A percentile compares a stretch with the other conserved stretches of the same genome.
Conservation (phyloP, 306 rosid genomes). For the Castanospermum australe region DNA sequence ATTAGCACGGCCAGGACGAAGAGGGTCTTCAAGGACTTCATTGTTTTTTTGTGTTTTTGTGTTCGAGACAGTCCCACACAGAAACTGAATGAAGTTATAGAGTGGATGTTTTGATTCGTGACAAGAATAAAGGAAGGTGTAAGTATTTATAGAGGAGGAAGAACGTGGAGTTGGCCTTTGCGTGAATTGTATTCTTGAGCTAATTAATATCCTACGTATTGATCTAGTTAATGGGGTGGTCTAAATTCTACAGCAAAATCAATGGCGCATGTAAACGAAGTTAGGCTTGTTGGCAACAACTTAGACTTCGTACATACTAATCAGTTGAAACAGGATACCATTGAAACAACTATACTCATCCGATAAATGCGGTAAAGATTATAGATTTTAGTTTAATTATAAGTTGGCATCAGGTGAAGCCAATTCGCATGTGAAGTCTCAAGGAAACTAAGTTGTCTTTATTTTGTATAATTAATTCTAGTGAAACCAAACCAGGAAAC, state of each 20-base stretch:
- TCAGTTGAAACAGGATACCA: too few species aligned
- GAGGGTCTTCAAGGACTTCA: conserved; percentile 24
- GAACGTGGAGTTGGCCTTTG: too few species aligned
- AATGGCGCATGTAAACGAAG: neutral
- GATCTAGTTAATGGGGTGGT: conserved; percentile 30
- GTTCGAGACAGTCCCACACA: too few species aligned
- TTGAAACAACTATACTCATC: too few species aligned
- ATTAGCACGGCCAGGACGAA: conserved; percentile 27
- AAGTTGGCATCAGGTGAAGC: too few species aligned
- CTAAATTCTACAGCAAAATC: conserved; percentile 27
- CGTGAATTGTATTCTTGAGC: neutral
- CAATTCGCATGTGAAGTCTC: too few species aligned
- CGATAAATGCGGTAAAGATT: too few species aligned
- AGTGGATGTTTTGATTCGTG: neutral
- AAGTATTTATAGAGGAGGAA: conserved; percentile 37
- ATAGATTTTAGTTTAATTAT: too few species aligned
- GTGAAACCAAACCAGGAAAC: neutral
- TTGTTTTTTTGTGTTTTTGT: neutral
- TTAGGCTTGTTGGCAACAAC: conserved; percentile 18
- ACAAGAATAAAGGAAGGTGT: neutral
- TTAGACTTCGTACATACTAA: too few species aligned
- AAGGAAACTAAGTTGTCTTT: too few species aligned
- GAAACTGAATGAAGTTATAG: neutral
- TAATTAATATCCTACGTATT: neutral
- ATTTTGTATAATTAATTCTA: too few species aligned